A percentile compares a stretch with the other conserved stretches of the same genome.
Evolutionary conservation across 495 filamentous ascomycete species (phyloP).

Genomic region (Hypoxylon lienhwacheense): DNA sequence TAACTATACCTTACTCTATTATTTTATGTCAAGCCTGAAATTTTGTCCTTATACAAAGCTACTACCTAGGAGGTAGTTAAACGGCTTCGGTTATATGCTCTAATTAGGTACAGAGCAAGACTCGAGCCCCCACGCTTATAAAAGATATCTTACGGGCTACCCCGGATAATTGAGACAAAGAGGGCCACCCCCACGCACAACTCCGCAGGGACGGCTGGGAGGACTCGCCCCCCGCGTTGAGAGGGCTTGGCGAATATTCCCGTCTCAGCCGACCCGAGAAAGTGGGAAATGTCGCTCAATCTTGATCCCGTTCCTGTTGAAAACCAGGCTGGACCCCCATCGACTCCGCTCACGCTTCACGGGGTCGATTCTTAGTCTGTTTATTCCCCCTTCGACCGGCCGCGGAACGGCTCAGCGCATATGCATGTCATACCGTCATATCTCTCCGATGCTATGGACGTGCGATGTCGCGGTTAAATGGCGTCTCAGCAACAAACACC

Average conservation of each 20-base stretch:
- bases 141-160: constrained; percentile 14
- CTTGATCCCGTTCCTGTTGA: constrained; percentile 66
- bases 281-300: constrained; percentile 77
- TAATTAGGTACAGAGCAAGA: no score
- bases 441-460: constrained; percentile 19
- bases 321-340: constrained; percentile 38
- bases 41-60: no score
- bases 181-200: constrained; percentile 25
- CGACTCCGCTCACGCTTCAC: constrained; percentile 21
- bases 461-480: constrained; percentile 40
- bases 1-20: no score
- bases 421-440: constrained; percentile 26
- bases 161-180: constrained; percentile 27
- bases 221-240: constrained; percentile 31
- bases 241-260: constrained; percentile 26
- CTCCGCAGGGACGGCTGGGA: constrained; percentile 2
- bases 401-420: constrained; percentile 31
- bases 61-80: no score
- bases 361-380: constrained; percentile 17
- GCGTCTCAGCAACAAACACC: constrained; percentile 38
- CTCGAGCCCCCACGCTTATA: constrained; percentile 26
- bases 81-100: no score
- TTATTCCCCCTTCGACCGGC: not conserved
- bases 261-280: constrained; percentile 52
- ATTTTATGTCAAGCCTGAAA: no score